A percentile compares a stretch with the other conserved stretches of the same genome.
Conservation (phyloP, 495 filamentous ascomycete species). For the Cladorrhinum samala region DNA sequence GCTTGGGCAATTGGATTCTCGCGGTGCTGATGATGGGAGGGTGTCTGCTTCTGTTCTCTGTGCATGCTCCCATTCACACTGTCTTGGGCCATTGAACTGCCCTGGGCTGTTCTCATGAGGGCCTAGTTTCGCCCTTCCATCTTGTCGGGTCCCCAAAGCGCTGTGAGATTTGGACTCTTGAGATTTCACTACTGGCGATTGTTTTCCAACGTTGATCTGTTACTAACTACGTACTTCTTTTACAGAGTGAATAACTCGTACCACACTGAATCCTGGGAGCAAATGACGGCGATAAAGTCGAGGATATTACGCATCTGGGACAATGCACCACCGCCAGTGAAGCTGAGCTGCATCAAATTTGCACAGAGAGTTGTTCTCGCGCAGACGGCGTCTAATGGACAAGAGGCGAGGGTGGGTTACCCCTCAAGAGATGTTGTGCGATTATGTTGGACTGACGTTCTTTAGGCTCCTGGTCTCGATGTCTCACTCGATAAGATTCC, state of each 20-base stretch:
- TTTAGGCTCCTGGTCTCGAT: constrained; percentile 66
- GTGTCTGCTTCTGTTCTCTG: background rate
- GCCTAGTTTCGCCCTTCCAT: background rate
- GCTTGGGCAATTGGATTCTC: too few species aligned
- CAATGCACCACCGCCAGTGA: constrained; percentile 64
- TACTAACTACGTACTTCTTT: constrained; percentile 11
- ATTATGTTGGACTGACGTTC: constrained; percentile 10
- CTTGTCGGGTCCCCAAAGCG: too few species aligned
- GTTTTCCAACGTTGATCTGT: background rate
- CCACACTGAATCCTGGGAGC: constrained; percentile 76
- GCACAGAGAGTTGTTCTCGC: constrained; percentile 86
- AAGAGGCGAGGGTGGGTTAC: constrained; percentile 72
- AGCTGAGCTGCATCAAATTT: constrained; percentile 95
- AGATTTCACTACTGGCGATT: too few species aligned
- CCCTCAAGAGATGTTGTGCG: background rate
- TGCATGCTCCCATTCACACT: background rate
- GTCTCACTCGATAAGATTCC: constrained; percentile 82
- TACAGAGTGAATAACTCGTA: constrained; percentile 74
- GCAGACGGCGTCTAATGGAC: constrained; percentile 75
- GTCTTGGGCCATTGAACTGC: background rate
- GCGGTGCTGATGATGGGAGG: background rate
- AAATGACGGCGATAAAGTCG: constrained; percentile 81
- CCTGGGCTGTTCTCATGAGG: background rate
- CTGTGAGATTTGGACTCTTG: too few species aligned
- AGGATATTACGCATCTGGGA: constrained; percentile 88